Evolutionary conservation across 208 protist species (phyloP).

Genomic region (Acanthamoeba sp.): DNA sequence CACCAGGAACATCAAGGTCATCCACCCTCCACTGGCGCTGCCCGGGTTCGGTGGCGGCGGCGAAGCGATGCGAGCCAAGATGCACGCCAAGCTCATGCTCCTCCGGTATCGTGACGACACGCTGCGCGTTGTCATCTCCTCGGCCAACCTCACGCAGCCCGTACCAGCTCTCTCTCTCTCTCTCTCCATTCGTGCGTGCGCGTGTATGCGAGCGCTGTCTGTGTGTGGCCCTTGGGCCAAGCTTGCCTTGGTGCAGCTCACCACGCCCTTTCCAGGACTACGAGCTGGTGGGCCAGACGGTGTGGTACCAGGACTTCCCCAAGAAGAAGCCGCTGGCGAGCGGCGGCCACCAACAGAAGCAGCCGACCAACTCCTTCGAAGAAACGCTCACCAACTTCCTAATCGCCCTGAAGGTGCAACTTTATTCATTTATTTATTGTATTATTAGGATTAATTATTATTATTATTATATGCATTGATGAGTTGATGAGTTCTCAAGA

Average conservation of each 20-base stretch:
- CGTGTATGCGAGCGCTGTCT: neutral
- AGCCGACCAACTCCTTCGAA: constrained; percentile 41
- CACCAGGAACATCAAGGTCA: neutral
- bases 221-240: no score
- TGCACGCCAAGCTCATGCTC: constrained; percentile 33
- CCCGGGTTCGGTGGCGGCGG: constrained; percentile 36
- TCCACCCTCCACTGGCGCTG: constrained; percentile 55
- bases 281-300: constrained; percentile 65
- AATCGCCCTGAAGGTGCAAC: neutral
- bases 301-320: constrained; percentile 80
- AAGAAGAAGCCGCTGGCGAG: neutral
- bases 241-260: constrained; percentile 40
- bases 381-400: constrained; percentile 49
- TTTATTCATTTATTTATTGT: no score
- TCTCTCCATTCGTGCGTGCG: neutral
- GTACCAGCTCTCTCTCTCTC: constrained; percentile 11
- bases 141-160: neutral
- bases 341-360: no score
- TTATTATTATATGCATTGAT: neutral
- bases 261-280: constrained; percentile 45
- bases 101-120: neutral
- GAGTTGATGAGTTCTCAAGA: neutral
- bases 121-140: constrained; percentile 14
- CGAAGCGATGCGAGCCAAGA: constrained; percentile 14
- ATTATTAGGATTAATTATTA: no score